Percentiles rank a stretch among this genome's conserved stretches.
Evolutionary conservation across 2,329 filamentous ascomycete genomes (phyloP).

Genomic region (Pseudocercospora eumusae): DNA sequence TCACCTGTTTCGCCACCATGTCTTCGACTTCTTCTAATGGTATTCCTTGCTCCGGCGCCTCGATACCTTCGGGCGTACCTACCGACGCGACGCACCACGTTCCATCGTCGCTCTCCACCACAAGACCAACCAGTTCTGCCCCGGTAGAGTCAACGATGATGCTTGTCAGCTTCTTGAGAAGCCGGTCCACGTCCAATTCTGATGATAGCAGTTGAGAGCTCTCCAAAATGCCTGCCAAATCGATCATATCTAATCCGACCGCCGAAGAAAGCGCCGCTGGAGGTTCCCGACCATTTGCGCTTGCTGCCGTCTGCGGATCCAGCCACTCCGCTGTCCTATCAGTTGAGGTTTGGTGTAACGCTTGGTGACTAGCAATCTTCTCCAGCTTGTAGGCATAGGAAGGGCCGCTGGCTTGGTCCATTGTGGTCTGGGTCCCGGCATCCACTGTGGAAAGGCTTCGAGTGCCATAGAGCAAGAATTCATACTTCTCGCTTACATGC

Average conservation of each 20-base stretch:
- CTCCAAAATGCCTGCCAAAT: constrained; percentile 74
- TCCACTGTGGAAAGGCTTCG: constrained; percentile 63
- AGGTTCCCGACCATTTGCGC: constrained; percentile 39
- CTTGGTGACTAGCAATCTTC: constrained; percentile 46
- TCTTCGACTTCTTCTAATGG: constrained; percentile 64
- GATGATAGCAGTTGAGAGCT: constrained; percentile 80
- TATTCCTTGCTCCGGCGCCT: constrained; percentile 65
- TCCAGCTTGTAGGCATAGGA: constrained; percentile 45
- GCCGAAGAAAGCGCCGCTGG: constrained; percentile 56
- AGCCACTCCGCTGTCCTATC: constrained; percentile 54
- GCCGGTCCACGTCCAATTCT: constrained; percentile 71
- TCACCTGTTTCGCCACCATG: constrained; percentile 73
- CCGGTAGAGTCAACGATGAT: constrained; percentile 78
- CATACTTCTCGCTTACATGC: constrained; percentile 68
- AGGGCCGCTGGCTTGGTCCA: constrained; percentile 57
- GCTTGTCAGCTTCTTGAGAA: constrained; percentile 78
- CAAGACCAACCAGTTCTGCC: constrained; percentile 70
- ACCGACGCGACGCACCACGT: constrained; percentile 73
- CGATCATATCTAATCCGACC: constrained; percentile 73
- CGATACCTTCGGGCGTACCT: constrained; percentile 70
- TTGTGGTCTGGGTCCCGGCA: constrained; percentile 65
- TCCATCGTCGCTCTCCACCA: constrained; percentile 67
- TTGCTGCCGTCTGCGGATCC: constrained; percentile 43
- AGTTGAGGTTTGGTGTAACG: constrained; percentile 42
- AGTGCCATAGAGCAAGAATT: constrained; percentile 65